These are phyloP conservation scores for Cordia subcordata DNA, from an alignment of 257 asterid genomes.

Conservation along the genomic window DNA sequence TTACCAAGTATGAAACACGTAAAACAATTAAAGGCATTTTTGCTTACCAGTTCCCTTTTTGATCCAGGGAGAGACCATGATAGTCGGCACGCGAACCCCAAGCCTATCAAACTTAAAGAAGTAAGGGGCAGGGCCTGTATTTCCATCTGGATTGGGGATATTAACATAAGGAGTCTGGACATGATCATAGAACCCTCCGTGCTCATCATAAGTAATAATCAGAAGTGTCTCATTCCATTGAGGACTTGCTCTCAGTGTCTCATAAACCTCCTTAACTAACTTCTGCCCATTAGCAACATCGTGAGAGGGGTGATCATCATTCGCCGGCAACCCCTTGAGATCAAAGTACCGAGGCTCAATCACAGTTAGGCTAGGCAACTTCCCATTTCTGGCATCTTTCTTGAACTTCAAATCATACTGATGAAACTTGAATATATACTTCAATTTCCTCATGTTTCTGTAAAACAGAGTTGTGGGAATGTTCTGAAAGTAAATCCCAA, in stretches of 20 bases:
- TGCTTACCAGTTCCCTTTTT: slow-evolving; percentile 71
- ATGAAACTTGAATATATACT: slow-evolving; percentile 61
- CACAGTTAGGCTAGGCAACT: slow-evolving; percentile 56
- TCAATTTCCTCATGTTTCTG: slow-evolving; percentile 60
- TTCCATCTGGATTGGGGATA: slow-evolving; percentile 81
- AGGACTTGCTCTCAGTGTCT: slow-evolving; percentile 60
- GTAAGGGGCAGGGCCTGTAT: slow-evolving; percentile 68
- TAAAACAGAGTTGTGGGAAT: slow-evolving; percentile 63
- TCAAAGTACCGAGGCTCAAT: slow-evolving; percentile 84
- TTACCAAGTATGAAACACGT: too few relatives aligned
- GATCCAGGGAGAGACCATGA: slow-evolving; percentile 94
- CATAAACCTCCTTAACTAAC: slow-evolving; percentile 75
- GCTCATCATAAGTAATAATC: slow-evolving; percentile 70
- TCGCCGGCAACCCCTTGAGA: slow-evolving; percentile 50
- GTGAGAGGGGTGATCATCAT: slow-evolving; percentile 85
- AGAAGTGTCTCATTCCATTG: slow-evolving; percentile 76
- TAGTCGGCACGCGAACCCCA: slow-evolving; percentile 91
- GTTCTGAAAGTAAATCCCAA: slow-evolving; percentile 64
- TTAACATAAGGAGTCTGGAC: slow-evolving; percentile 56
- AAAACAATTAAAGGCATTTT: not conserved
- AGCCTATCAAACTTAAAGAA: slow-evolving; percentile 83
- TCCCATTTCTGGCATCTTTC: slow-evolving; percentile 62
- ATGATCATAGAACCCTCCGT: slow-evolving; percentile 86
- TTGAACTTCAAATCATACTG: slow-evolving; percentile 52
- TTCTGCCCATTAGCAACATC: slow-evolving; percentile 77